Base-by-base conservation (phyloP, 139 green algal species). In the Bryopsis sp. region DNA sequence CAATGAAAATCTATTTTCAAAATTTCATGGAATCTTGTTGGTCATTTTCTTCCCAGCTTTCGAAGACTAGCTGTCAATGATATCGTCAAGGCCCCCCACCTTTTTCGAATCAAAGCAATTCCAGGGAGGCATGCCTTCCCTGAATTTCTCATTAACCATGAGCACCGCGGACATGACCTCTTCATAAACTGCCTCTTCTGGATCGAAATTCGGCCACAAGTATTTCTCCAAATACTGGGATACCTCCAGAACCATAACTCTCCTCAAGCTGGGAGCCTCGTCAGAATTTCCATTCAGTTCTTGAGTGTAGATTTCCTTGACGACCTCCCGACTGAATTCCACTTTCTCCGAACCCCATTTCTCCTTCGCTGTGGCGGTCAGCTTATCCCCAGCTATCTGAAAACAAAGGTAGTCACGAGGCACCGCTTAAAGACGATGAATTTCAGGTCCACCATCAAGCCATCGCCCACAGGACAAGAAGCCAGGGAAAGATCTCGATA, bases 101-200 rank as follows among this genome's bases (percentile, higher is more conserved):
- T 79, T 54, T 15, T 73, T 57, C 33, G 69, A 72, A 60, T 83
- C 72, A 60, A 96, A 94, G 68, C 78, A 87, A 0, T 64, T 77
- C 90, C 92, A 97, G 3, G 91, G 82, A 2, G 84, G 79, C 59
- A 96, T 76, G 37, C 79, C 71, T 80, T 95, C 84, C 46, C 86
- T 76, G 76, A 94, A 89, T 82, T 98, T 98, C 59, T 97, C 90
- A 66, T 96, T 97, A 7, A 98, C 76, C 86, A 98, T 93, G 15
- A 90, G 59, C 11, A 95, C 64, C 29, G 96, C 91, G 58, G 77
- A 88, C 84, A 98, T 86, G 8, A 96, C 70, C 66, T 97, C 89
- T 74, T 78, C 78, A 11, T 60, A 76, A 0, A 61, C 73, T 2
- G 79, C 69, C 31, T 61, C 19, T 28, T 28, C 24, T 28, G 50